Evolutionary conservation across 129 eudicot genomes (phyloP).

Genomic region (sunflower (Helianthus annuus)): DNA sequence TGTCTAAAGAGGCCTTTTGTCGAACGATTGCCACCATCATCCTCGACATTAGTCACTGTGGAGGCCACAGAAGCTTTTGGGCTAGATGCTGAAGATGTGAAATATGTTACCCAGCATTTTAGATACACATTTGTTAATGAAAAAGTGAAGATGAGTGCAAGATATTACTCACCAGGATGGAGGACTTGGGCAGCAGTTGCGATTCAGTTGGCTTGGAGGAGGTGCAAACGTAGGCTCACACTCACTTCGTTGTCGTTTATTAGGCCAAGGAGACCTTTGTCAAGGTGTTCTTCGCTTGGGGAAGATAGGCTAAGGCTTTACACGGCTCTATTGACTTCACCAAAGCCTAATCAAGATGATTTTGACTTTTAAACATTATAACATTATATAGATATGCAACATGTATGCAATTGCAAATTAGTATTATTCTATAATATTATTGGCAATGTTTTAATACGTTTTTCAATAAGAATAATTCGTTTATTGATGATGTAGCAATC

Average conservation of each 20-base stretch:
- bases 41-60: conserved; percentile 67
- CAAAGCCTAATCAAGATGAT: conserved; percentile 88
- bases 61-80: conserved; percentile 89
- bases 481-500: too few relatives aligned
- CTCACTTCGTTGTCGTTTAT: conserved; percentile 71
- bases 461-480: too few relatives aligned
- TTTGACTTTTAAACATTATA: conserved; percentile 47
- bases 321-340: conserved; percentile 74
- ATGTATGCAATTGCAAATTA: too few relatives aligned
- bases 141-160: conserved; percentile 77
- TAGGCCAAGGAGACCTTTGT: conserved; percentile 76
- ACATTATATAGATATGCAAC: neutral
- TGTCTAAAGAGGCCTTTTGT: conserved; percentile 73
- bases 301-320: conserved; percentile 89
- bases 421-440: too few relatives aligned
- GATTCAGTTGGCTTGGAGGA: conserved; percentile 86
- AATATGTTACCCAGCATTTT: conserved; percentile 86
- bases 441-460: too few relatives aligned
- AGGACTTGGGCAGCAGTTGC: conserved; percentile 95
- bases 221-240: conserved; percentile 69
- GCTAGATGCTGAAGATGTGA: conserved; percentile 79
- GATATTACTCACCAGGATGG: conserved; percentile 93
- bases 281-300: conserved; percentile 73
- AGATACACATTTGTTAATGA: conserved; percentile 81
- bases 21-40: conserved; percentile 75